Percentiles rank a stretch among this genome's conserved stretches.
These are phyloP conservation scores for Barnettozyma siamensis DNA, from an alignment of 805 yeast genomes.

Conservation along the genomic window DNA sequence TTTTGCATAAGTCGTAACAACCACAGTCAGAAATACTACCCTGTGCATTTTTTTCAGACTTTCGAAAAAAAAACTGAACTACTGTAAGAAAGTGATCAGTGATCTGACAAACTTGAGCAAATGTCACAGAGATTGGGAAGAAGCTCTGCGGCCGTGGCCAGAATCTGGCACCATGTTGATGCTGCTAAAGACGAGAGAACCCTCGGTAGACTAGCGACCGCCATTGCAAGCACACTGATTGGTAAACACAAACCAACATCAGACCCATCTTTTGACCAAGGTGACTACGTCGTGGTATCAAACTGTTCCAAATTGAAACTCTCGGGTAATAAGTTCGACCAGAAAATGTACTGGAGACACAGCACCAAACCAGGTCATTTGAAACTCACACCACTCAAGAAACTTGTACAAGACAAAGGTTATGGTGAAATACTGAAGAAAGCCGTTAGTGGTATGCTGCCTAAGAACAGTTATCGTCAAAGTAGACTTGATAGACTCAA, in stretches of 20 bases:
- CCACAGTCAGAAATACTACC: background rate
- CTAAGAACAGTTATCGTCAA: conserved; percentile 80
- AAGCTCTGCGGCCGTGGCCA: conserved; percentile 70
- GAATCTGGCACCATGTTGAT: conserved; percentile 96
- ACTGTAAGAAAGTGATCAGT: no score
- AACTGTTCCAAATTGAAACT: conserved; percentile 77
- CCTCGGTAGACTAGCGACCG: conserved; percentile 85
- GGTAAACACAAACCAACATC: conserved; percentile 97
- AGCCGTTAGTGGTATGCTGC: conserved; percentile 96
- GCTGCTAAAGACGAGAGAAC: conserved; percentile 79
- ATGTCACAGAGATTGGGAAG: conserved; percentile 27
- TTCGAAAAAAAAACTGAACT: background rate
- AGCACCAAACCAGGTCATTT: conserved; percentile 87
- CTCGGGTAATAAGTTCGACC: conserved; percentile 80
- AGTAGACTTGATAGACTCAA: conserved; percentile 77
- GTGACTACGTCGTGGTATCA: conserved; percentile 95
- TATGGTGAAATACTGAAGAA: conserved; percentile 76
- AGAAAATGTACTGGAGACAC: conserved; percentile 86
- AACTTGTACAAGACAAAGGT: conserved; percentile 71
- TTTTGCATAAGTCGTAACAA: background rate
- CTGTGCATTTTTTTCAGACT: conserved; percentile 3
- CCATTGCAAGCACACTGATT: conserved; percentile 79
- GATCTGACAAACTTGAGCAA: no score
- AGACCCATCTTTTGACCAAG: conserved; percentile 75
- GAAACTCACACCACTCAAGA: conserved; percentile 75